Percentiles rank a stretch among this genome's conserved stretches.
Evolutionary conservation across 2,329 filamentous ascomycete species (phyloP).

Genomic region (Pestalotiopsis sp.): DNA sequence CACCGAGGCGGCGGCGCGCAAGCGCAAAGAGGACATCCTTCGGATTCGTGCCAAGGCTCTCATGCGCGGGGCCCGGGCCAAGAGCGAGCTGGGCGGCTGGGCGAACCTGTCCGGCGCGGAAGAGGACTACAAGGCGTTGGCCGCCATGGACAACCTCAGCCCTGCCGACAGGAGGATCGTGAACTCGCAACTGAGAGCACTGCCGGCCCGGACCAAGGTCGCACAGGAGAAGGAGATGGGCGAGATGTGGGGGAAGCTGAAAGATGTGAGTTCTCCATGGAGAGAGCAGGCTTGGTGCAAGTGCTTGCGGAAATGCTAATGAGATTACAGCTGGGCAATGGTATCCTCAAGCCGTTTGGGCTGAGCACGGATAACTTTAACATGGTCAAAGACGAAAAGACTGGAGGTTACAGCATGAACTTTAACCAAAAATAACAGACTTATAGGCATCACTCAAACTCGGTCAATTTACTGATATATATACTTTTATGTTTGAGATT

Average conservation of each 20-base stretch:
- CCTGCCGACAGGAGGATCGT: slow-evolving; percentile 70
- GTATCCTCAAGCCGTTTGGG: slow-evolving; percentile 89
- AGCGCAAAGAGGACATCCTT: slow-evolving; percentile 64
- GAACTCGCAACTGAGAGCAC: slow-evolving; percentile 61
- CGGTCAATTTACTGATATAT: neutral
- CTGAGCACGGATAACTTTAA: slow-evolving; percentile 94
- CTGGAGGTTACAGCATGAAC: slow-evolving; percentile 93
- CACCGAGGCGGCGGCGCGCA: slow-evolving; percentile 32
- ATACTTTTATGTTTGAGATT: neutral
- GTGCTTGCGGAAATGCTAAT: neutral
- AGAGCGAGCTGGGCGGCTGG: slow-evolving; percentile 76
- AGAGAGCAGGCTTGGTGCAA: neutral
- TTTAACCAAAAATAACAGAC: slow-evolving; percentile 58
- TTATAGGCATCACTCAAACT: neutral
- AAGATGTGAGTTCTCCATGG: slow-evolving; percentile 58
- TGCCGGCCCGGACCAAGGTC: slow-evolving; percentile 72
- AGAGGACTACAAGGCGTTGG: slow-evolving; percentile 77
- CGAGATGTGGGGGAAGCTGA: slow-evolving; percentile 98
- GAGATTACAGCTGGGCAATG: slow-evolving; percentile 73
- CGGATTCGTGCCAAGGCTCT: slow-evolving; percentile 84
- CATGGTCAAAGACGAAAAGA: slow-evolving; percentile 87
- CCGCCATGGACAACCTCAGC: slow-evolving; percentile 62
- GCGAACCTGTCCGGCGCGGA: slow-evolving; percentile 75
- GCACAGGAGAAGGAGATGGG: slow-evolving; percentile 87
- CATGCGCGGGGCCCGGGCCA: slow-evolving; percentile 75